Base-by-base conservation (phyloP, 2,329 filamentous ascomycete species). In the Monosporascus ibericus region DNA sequence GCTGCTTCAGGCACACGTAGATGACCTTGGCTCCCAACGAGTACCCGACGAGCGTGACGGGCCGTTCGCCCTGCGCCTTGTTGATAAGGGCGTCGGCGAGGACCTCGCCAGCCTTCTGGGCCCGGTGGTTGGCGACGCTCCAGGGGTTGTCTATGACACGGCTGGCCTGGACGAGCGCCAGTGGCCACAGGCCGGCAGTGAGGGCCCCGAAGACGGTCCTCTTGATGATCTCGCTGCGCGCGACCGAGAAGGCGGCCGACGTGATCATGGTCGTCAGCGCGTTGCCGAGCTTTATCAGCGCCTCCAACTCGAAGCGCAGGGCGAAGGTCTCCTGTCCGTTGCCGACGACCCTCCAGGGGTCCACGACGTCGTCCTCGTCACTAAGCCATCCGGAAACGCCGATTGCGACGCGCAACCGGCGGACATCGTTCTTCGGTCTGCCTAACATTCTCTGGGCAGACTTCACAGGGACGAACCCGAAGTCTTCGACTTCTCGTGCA, bases 1-100 rank as follows among this genome's bases (percentile, higher is more conserved):
- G 80, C 24, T 80, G 84, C 59, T 86, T 81, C 1, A 96, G 76
- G 61, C 92, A 96, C 1, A 85, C 83, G 68, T 88, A 95, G 48
- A 96, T 90, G 11, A 94, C 84, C 34, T 88, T 79, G 1, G 89
- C 88, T 11, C 90, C 90, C 1, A 95, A 75, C 0, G 88, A 92
- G 67, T 92, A 95, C 0, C 89, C 90, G 20, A 95, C 76, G 1
- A 95, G 73, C 0, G 86, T 92, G 1, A 95, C 88, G 0, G 90
- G 88, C 8, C 90, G 77, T 66, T 94, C 88, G 40, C 90, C 90
- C 65, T 94, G 90, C 0, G 88, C 88, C 55, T 84, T 86, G 68
- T 90, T 92, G 63, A 92, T 87, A 44, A 95, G 72, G 0, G 88
- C 89, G 65, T 95, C 90, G 1, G 90, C 90, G 6, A 95, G 81